A percentile compares a stretch with the other conserved stretches of the same genome.
Conservation (phyloP, 208 protist genomes). For the Leishmania amazonensis region DNA sequence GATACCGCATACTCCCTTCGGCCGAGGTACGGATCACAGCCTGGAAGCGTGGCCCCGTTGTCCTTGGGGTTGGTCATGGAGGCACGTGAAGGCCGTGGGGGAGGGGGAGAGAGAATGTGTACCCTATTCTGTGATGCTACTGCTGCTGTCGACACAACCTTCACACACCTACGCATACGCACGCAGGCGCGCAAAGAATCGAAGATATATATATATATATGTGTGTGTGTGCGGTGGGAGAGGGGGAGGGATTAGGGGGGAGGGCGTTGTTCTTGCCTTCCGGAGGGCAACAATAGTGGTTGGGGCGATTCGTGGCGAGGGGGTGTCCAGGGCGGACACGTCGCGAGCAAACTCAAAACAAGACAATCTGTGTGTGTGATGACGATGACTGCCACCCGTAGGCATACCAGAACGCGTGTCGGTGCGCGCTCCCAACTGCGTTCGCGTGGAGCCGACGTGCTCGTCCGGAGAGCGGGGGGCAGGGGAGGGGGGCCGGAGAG, state of each 20-base stretch:
- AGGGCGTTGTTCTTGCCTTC: background rate
- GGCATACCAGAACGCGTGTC: background rate
- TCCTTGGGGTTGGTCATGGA: background rate
- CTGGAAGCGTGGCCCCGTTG: conserved; percentile 2
- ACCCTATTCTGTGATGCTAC: background rate
- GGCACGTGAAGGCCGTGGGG: background rate
- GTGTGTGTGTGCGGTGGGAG: background rate
- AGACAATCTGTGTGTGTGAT: background rate
- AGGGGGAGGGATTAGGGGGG: too few species aligned
- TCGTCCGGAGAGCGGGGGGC: background rate
- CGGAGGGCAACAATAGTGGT: background rate
- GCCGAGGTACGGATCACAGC: conserved; percentile 3
- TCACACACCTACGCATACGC: background rate
- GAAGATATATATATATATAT: background rate
- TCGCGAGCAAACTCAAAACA: background rate
- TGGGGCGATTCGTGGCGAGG: background rate
- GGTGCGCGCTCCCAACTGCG: background rate
- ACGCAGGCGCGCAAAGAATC: background rate
- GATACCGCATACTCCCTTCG: background rate
- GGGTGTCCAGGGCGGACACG: background rate
- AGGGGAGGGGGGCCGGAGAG: background rate
- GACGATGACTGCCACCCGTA: background rate
- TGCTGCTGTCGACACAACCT: background rate
- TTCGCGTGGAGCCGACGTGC: background rate
- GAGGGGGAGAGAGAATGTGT: background rate